Evolutionary conservation across 768 basidiomycete genomes (phyloP).

Genomic region (Agaricus subrufescens): DNA sequence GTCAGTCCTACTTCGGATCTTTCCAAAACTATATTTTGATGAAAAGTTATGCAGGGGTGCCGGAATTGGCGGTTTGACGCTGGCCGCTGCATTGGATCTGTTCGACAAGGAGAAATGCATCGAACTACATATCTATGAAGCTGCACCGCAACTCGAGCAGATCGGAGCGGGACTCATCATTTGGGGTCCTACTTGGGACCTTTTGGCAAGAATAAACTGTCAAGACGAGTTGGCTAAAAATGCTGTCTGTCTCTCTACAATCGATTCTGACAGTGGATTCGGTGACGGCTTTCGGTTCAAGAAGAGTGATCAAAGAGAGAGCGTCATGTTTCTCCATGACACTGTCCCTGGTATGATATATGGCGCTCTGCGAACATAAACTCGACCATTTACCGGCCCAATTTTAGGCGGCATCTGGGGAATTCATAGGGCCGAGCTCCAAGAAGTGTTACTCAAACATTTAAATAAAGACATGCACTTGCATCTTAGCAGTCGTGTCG

Average conservation of each 20-base stretch:
- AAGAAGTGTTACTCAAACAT: slow-evolving; percentile 36
- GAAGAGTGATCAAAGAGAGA: slow-evolving; percentile 27
- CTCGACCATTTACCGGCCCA: background rate
- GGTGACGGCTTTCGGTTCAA: slow-evolving; percentile 21
- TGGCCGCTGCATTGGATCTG: slow-evolving; percentile 19
- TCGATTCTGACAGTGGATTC: no score
- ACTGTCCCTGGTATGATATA: slow-evolving; percentile 20
- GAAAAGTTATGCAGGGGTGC: slow-evolving; percentile 18
- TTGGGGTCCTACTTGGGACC: slow-evolving; percentile 26
- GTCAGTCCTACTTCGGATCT: background rate
- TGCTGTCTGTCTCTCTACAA: background rate
- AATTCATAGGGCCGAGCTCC: slow-evolving; percentile 51
- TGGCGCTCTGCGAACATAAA: background rate
- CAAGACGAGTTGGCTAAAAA: slow-evolving; percentile 9
- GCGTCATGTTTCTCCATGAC: slow-evolving; percentile 20
- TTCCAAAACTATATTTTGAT: background rate
- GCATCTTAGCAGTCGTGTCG: slow-evolving; percentile 38
- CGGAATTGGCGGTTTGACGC: slow-evolving; percentile 25
- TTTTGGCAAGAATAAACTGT: slow-evolving; percentile 18
- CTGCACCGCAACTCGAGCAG: slow-evolving; percentile 29
- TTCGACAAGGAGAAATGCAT: slow-evolving; percentile 21
- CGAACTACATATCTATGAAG: slow-evolving; percentile 35
- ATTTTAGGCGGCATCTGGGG: slow-evolving; percentile 11
- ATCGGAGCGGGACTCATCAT: slow-evolving; percentile 34
- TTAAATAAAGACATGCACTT: slow-evolving; percentile 28